Conservation (phyloP, 2,329 filamentous ascomycete genomes). For the Claviceps arundinis region DNA sequence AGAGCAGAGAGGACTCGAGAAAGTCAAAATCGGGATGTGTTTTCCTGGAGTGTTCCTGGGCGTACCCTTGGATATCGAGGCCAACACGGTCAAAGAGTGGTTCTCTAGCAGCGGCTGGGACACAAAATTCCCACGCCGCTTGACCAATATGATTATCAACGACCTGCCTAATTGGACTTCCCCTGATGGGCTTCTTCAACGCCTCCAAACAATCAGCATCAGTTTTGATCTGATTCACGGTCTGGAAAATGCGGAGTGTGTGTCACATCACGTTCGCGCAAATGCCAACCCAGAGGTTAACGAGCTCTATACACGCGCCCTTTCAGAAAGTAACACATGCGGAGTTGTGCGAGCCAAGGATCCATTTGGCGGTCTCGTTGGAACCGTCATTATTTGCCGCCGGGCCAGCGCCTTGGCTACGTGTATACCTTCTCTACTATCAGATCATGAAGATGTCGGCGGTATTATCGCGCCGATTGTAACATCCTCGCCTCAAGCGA, state of each 20-base stretch:
- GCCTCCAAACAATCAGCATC: slow-evolving; percentile 57
- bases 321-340: slow-evolving; percentile 57
- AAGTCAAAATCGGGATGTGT: slow-evolving; percentile 67
- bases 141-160: slow-evolving; percentile 57
- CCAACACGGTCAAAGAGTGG: slow-evolving; percentile 51
- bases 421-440: slow-evolving; percentile 55
- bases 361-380: slow-evolving; percentile 52
- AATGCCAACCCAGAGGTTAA: slow-evolving; percentile 65
- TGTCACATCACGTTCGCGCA: slow-evolving; percentile 61
- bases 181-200: slow-evolving; percentile 63
- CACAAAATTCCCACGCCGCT: slow-evolving; percentile 41
- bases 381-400: slow-evolving; percentile 69
- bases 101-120: slow-evolving; percentile 89
- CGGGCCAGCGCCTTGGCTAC: slow-evolving; percentile 53
- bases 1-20: slow-evolving; percentile 59
- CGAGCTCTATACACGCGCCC: slow-evolving; percentile 65
- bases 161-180: slow-evolving; percentile 62
- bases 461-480: slow-evolving; percentile 74
- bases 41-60: slow-evolving; percentile 80
- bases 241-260: slow-evolving; percentile 58
- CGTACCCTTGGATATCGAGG: slow-evolving; percentile 47
- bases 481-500: slow-evolving; percentile 53
- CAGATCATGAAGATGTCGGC: slow-evolving; percentile 46
- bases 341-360: slow-evolving; percentile 75
- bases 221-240: slow-evolving; percentile 77